phyloP scores from a whole-genome alignment of 2,329 filamentous ascomycete species.

The Aspergillus sp. region DNA sequence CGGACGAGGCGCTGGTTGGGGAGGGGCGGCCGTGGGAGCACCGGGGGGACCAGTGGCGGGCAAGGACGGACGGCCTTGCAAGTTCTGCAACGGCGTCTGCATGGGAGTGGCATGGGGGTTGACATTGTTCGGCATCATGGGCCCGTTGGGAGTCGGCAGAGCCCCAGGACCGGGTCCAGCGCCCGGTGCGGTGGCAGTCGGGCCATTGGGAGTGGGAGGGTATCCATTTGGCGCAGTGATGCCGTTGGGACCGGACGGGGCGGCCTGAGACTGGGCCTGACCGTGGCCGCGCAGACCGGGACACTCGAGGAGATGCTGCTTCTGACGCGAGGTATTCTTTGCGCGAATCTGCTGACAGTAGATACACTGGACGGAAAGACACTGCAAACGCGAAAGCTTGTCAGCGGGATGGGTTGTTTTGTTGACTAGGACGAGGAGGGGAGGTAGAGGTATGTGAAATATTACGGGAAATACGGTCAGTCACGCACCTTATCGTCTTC shows the following conservation, averaged over 20 bases:
- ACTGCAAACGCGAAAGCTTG: slow-evolving; percentile 34
- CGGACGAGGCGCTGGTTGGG: slow-evolving; percentile 32
- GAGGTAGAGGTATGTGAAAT: slow-evolving; percentile 24
- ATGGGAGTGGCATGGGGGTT: slow-evolving; percentile 43
- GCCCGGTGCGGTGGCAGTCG: slow-evolving; percentile 31
- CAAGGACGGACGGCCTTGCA: slow-evolving; percentile 40
- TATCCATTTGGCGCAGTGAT: slow-evolving; percentile 43
- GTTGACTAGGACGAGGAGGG: slow-evolving; percentile 15
- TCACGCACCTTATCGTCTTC: slow-evolving; percentile 50
- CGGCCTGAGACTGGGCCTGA: slow-evolving; percentile 39
- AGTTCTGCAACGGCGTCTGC: slow-evolving; percentile 40
- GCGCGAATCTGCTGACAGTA: slow-evolving; percentile 53
- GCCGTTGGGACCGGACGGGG: slow-evolving; percentile 38
- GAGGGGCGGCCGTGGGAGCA: slow-evolving; percentile 27
- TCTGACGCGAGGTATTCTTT: slow-evolving; percentile 53
- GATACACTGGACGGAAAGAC: slow-evolving; percentile 53
- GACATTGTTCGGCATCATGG: slow-evolving; percentile 45
- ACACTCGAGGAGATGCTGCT: slow-evolving; percentile 51
- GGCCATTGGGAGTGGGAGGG: slow-evolving; percentile 40
- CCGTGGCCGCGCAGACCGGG: slow-evolving; percentile 47
- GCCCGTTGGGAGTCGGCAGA: slow-evolving; percentile 41
- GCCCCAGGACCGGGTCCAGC: slow-evolving; percentile 30
- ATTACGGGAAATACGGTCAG: slow-evolving; percentile 39
- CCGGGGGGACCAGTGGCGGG: slow-evolving; percentile 36
- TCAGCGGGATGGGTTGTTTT: slow-evolving; percentile 32